Percentiles rank a stretch among this genome's conserved stretches.
These are phyloP conservation scores for Paramecium primaurelia DNA, from an alignment of 73 alveolate genomes.

Conservation along the genomic window DNA sequence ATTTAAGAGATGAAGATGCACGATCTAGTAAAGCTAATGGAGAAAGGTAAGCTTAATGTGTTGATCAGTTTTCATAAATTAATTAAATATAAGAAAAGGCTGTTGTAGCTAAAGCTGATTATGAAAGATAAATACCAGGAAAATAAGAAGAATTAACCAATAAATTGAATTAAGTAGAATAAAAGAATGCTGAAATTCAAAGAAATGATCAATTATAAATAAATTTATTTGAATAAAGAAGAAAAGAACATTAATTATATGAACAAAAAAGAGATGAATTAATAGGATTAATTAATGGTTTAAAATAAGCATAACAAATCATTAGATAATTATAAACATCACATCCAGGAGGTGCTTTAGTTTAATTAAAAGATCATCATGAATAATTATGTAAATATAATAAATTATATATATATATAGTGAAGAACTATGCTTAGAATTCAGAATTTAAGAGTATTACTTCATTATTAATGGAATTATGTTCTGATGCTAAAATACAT, in stretches of 20 bases:
- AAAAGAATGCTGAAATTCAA: not conserved
- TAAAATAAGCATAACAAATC: slow-evolving; percentile 15
- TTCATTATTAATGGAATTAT: slow-evolving; percentile 25
- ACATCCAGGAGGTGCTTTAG: slow-evolving; percentile 52
- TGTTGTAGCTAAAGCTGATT: slow-evolving; percentile 21
- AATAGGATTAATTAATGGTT: not conserved
- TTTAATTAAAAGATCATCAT: slow-evolving; percentile 38
- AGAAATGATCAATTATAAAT: not conserved
- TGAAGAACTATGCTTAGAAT: not conserved
- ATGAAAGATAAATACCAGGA: slow-evolving; percentile 23
- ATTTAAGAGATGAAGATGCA: slow-evolving; percentile 45
- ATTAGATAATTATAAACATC: slow-evolving; percentile 38
- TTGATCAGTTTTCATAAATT: not conserved
- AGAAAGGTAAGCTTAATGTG: slow-evolving; percentile 33
- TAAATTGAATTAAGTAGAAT: not conserved
- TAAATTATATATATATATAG: not conserved
- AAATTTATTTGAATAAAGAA: not conserved
- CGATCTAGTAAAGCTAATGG: slow-evolving; percentile 5
- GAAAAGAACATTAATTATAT: slow-evolving; percentile 15
- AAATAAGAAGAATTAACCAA: slow-evolving; percentile 26
- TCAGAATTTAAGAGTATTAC: slow-evolving; percentile 27
- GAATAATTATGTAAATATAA: not conserved
- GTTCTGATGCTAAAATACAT: slow-evolving; percentile 44
- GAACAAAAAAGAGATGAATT: slow-evolving; percentile 37
- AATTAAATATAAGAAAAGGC: not conserved